Conservation (phyloP, 2,329 filamentous ascomycete species). For the Neoscytalidium dimidiatum region DNA sequence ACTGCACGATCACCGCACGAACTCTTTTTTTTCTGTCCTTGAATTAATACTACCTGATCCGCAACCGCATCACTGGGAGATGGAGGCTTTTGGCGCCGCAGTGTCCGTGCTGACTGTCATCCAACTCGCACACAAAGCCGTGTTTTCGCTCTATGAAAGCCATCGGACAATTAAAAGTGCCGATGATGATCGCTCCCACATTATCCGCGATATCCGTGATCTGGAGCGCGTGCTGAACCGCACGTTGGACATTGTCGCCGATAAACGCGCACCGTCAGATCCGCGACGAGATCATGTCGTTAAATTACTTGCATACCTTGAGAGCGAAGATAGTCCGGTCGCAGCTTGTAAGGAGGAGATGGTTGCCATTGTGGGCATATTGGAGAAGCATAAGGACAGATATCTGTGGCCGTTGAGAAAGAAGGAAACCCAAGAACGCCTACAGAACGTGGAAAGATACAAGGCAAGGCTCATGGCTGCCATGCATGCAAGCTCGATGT, state of each 20-base stretch:
- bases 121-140: not conserved
- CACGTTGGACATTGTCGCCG: not conserved
- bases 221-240: not conserved
- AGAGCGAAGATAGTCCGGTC: not conserved
- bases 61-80: too few relatives aligned
- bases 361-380: not conserved
- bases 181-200: not conserved
- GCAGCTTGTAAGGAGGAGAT: not conserved
- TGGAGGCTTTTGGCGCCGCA: not conserved
- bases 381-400: not conserved
- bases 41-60: too few relatives aligned
- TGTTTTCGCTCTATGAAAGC: not conserved
- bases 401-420: not conserved
- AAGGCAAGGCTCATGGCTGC: not conserved
- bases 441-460: not conserved
- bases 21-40: too few relatives aligned
- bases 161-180: not conserved
- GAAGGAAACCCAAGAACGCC: not conserved
- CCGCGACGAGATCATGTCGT: not conserved
- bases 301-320: not conserved
- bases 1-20: too few relatives aligned
- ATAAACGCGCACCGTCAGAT: not conserved
- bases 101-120: not conserved
- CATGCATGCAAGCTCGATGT: constrained; percentile 1
- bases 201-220: not conserved